Conservation (phyloP, 2,329 filamentous ascomycete genomes). For the Sporothrix mexicana region DNA sequence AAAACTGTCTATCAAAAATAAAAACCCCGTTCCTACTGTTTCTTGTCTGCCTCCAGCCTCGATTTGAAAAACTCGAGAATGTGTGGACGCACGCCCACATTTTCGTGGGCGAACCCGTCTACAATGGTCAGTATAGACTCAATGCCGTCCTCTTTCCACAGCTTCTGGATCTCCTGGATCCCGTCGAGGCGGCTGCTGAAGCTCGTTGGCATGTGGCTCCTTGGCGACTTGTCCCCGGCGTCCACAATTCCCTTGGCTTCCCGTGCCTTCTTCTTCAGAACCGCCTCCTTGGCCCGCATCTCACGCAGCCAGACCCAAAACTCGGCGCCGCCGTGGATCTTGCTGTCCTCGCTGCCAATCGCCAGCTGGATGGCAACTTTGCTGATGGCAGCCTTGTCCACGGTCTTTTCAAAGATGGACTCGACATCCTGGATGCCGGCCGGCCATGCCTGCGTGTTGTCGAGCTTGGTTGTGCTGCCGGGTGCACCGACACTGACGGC, state of each 20-base stretch:
- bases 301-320: slow-evolving; percentile 21
- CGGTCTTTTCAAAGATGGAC: background rate
- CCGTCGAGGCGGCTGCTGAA: slow-evolving; percentile 11
- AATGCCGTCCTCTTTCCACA: slow-evolving; percentile 19
- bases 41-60: slow-evolving; percentile 7
- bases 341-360: slow-evolving; percentile 19
- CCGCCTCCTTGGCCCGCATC: slow-evolving; percentile 13
- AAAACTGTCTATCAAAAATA: background rate
- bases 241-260: background rate
- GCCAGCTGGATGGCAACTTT: slow-evolving; percentile 9
- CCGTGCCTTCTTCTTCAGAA: background rate
- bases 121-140: background rate
- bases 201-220: background rate
- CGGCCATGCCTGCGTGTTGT: background rate
- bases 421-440: slow-evolving; percentile 14
- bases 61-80: slow-evolving; percentile 18
- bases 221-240: background rate
- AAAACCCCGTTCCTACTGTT: background rate
- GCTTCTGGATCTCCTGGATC: background rate
- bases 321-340: slow-evolving; percentile 11
- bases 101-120: slow-evolving; percentile 12
- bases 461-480: background rate
- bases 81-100: background rate
- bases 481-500: slow-evolving; percentile 7
- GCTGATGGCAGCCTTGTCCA: background rate